A percentile compares a stretch with the other conserved stretches of the same genome.
These are phyloP conservation scores for Euphorbia pulcherrima DNA, from an alignment of 345 rosid species.

Conservation along the genomic window DNA sequence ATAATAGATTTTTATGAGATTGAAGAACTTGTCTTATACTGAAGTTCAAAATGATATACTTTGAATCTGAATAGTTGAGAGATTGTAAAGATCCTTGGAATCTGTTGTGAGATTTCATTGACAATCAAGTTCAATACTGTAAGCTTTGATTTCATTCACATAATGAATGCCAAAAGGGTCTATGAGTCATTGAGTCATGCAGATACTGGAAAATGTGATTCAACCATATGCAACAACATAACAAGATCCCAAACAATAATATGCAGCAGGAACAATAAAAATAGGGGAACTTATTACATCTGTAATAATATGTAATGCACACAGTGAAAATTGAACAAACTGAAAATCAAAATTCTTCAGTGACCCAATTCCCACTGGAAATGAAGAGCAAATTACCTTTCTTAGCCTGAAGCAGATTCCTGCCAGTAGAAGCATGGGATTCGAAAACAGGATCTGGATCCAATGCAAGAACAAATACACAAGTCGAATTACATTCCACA, in stretches of 20 bases:
- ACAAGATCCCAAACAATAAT: neutral
- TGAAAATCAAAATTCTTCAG: too few species aligned
- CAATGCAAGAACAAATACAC: constrained; percentile 17
- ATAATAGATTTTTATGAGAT: neutral
- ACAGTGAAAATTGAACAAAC: neutral
- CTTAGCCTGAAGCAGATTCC: constrained; percentile 62
- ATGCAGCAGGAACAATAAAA: neutral
- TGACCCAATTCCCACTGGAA: neutral
- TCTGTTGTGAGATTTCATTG: neutral
- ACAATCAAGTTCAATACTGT: neutral
- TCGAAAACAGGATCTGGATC: constrained; percentile 43
- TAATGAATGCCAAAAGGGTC: neutral
- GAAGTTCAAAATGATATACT: neutral
- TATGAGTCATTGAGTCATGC: neutral
- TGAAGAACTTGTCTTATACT: neutral
- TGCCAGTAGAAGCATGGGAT: constrained; percentile 38
- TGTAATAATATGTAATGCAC: neutral
- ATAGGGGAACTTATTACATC: neutral
- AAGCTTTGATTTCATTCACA: neutral
- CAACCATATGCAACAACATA: neutral
- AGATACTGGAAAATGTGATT: neutral
- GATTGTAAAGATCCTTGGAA: neutral
- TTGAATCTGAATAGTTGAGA: neutral
- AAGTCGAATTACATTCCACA: constrained; percentile 3
- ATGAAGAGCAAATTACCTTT: constrained; percentile 36